Evolutionary conservation across 1,284 basidiomycete genomes (phyloP), one percentile per base, ranked within the genome.

Genomic region (Anthracocystis panici-leucophaei): DNA sequence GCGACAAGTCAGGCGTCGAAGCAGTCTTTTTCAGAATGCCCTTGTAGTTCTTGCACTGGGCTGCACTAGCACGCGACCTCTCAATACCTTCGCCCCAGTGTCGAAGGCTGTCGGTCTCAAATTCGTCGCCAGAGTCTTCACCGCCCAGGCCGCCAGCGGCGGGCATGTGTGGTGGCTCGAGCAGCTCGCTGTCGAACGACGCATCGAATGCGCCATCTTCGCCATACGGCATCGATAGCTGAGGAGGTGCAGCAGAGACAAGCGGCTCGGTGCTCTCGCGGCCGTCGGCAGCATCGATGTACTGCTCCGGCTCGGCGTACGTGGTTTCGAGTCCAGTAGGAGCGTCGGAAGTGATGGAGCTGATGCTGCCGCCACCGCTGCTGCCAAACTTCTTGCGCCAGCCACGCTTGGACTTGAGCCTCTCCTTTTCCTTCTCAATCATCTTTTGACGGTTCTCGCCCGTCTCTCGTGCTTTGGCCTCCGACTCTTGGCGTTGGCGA

Each of bases 21-120:
- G 63, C 61, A 21, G 69, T 79, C 59, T 70, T 61, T 89, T 97
- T 97, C 74, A 98, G 87, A 75, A 98, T 97, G 40, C 95, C 92
- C 86, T 90, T 93, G 48, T 90, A 87, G 8, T 95, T 94, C 77
- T 86, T 83, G 87, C 89, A 73, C 87, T 88, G 86, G 87, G 88
- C 89, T 64, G 90, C 87, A 82, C 92, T 90, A 72, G 88, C 88
- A 58, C 71, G 85, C 78, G 82, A 85, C 89, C 91, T 92, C 91
- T 93, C 53, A 90, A 88, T 84, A 87, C 88, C 84, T 88, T 91
- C 77, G 91, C 91, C 51, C 75, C 86, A 78, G 63, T 86, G 83
- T 51, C 81, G 80, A 59, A 84, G 67, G 61, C 80, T 82, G 63
- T 84, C 84, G 44, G 84, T 86, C 61, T 90, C 90, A 33, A 89